Percentiles rank a stretch among this genome's conserved stretches.
These are phyloP conservation scores for Neonectria neomacrospora DNA, from an alignment of 2,329 filamentous ascomycete genomes.

Conservation along the genomic window DNA sequence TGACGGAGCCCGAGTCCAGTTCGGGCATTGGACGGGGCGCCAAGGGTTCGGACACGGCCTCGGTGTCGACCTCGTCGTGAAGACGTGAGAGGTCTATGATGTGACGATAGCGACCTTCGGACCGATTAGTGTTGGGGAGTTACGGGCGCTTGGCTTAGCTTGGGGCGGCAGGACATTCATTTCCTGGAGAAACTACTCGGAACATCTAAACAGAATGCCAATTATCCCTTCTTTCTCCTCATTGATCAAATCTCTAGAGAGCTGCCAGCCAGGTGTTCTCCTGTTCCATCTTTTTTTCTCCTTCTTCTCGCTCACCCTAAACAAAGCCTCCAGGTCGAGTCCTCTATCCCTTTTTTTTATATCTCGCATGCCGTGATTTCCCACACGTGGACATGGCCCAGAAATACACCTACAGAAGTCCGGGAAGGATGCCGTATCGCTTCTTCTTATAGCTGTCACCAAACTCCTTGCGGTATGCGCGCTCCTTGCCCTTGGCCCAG, in stretches of 20 bases:
- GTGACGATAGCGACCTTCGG: conserved; percentile 2
- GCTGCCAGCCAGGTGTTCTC: not conserved
- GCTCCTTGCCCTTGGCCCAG: conserved; percentile 95
- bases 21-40: conserved; percentile 47
- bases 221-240: not conserved
- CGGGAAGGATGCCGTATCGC: conserved; percentile 84
- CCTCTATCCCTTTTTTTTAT: not conserved
- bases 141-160: conserved; percentile 1
- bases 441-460: conserved; percentile 96
- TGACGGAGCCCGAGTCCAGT: conserved; percentile 52
- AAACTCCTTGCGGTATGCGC: conserved; percentile 88
- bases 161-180: not conserved
- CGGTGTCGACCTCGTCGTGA: conserved; percentile 48
- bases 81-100: conserved; percentile 3
- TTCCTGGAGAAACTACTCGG: not conserved
- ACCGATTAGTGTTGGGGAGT: conserved; percentile 11
- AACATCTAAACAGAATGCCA: conserved; percentile 12
- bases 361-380: not conserved
- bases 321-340: not conserved
- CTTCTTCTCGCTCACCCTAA: not conserved
- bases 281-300: not conserved
- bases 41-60: conserved; percentile 54
- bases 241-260: not conserved
- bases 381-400: not conserved
- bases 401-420: conserved; percentile 69